Evolutionary conservation across 352 stramenopile species (phyloP), one percentile per base, ranked within the genome.

Genomic region (Pythium brachiatum): DNA sequence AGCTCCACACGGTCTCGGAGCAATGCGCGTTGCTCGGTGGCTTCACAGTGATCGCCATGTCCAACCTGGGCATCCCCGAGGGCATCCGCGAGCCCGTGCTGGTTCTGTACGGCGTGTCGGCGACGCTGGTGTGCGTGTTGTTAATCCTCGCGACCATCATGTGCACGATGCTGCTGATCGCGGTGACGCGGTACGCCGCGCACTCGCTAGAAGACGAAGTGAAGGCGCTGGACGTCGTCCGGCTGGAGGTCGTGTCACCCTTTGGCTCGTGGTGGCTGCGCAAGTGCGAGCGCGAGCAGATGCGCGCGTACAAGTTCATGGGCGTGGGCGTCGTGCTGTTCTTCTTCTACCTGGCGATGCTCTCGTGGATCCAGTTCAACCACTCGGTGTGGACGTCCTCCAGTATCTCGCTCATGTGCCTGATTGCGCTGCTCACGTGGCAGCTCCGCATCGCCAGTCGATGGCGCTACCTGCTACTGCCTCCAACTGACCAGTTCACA

Each of bases 311-410:
- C 78, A 85, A 86, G 64, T 80, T 90, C 57, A 74, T 93, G 71
- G 72, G 83, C 36, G 48, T 81, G 6, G 83, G 83, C 43, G 71
- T 91, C 51, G 70, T 79, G 29, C 64, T 86, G 53, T 93, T 91
- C 72, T 89, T 90, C 62, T 68, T 89, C 16, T 88, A 88, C 55
- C 60, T 93, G 12, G 75, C 69, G 1, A 46, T 75, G 7, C 62
- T 90, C n/a, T 68, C 69, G 25, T 91, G 83, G 83, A 75, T 93
- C 56, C 79, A 90, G 59, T 93, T 90, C 68, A 68, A 79, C 62
- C 27, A 62, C 20, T 86, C 74, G 47, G 65, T 59, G 6, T 76
- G 60, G 26, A 73, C 81, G 26, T 66, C 75, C 3, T 46, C 66
- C 7, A 83, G 57, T 32, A 80, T 93, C 56, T 79, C 68, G 23